Percentiles rank a stretch among this genome's conserved stretches.
Evolutionary conservation across 2,329 filamentous ascomycete species (phyloP).

Genomic region (Colletotrichum kahawae): DNA sequence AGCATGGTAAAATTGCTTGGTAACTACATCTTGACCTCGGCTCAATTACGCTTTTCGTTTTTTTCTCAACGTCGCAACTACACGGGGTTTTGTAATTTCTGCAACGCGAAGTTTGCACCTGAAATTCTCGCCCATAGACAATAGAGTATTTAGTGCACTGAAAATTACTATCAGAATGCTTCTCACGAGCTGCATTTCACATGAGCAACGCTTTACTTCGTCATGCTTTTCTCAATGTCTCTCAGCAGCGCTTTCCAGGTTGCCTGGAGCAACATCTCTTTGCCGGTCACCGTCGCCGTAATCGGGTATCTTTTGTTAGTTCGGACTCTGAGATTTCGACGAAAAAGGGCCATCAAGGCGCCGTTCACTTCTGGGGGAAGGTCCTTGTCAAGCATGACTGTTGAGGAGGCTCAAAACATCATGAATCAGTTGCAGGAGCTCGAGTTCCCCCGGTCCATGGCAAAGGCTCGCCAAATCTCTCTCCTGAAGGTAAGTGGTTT

Average conservation of each 20-base stretch:
- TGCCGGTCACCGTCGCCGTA: neutral
- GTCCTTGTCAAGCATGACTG: slow-evolving; percentile 9
- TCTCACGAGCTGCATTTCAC: neutral
- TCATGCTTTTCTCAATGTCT: neutral
- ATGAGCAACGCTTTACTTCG: neutral
- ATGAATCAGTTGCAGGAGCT: slow-evolving; percentile 46
- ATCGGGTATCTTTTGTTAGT: neutral
- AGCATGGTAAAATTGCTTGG: neutral
- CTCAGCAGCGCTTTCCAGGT: neutral
- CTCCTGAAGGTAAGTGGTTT: slow-evolving; percentile 54
- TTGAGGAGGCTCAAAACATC: slow-evolving; percentile 37
- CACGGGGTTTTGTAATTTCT: neutral
- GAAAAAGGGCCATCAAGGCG: neutral
- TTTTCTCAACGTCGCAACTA: neutral
- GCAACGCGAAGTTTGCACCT: neutral
- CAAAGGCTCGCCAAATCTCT: slow-evolving; percentile 60
- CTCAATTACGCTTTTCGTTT: neutral
- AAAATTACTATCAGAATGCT: neutral
- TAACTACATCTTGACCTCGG: neutral
- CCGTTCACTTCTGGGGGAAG: neutral
- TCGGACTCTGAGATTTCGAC: neutral
- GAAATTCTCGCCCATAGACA: neutral
- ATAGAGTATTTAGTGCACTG: neutral
- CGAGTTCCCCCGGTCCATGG: slow-evolving; percentile 60
- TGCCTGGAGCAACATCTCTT: neutral